phyloP scores from a whole-genome alignment of 371 early-diverging fungal genomes.

The Mortierella polycephala region DNA sequence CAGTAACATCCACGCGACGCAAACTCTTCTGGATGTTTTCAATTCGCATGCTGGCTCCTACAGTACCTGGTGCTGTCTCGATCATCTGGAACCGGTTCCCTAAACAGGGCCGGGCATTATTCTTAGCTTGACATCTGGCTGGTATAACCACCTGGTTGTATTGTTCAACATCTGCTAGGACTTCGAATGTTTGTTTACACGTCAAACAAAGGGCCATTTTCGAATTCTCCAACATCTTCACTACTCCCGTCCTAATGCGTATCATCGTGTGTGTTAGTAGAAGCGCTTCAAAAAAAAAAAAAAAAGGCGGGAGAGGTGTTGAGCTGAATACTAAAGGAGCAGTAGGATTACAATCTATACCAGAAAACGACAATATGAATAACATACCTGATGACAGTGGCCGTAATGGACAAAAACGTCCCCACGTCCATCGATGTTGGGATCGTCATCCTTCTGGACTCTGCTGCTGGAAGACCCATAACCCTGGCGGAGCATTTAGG shows the following conservation, averaged over 20 bases:
- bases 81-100: constrained; percentile 56
- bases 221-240: constrained; percentile 71
- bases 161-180: constrained; percentile 69
- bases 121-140: constrained; percentile 58
- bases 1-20: too few species aligned
- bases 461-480: constrained; percentile 46
- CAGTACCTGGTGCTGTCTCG: constrained; percentile 27
- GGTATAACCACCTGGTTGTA: constrained; percentile 68
- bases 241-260: constrained; percentile 59
- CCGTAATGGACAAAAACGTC: constrained; percentile 66
- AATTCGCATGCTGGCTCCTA: not conserved
- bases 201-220: constrained; percentile 58
- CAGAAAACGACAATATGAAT: not conserved
- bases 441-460: constrained; percentile 58
- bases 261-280: not conserved
- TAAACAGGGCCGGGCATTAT: constrained; percentile 46
- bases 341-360: not conserved
- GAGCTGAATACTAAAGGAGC: not conserved
- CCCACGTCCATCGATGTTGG: constrained; percentile 72
- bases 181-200: constrained; percentile 61
- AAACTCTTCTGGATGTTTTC: too few species aligned
- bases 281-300: not conserved
- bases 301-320: not conserved
- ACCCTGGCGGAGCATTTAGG: constrained; percentile 43
- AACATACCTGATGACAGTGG: constrained; percentile 68